Conservation (phyloP, 805 yeast species). For the Candida jianshihensis region DNA sequence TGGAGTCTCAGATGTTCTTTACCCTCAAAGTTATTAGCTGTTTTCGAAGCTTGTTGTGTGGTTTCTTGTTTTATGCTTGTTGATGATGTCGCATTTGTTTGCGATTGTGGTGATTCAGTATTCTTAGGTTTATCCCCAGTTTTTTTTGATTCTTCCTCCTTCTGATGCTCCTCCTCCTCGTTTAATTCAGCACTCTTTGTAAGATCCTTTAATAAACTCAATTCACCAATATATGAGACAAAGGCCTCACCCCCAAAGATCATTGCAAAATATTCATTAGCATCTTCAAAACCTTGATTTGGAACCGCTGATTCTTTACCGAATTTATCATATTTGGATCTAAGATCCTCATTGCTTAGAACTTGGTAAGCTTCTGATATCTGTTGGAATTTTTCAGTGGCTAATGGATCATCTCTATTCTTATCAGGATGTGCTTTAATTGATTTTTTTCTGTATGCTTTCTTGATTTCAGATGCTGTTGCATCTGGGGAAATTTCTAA, state of each 20-base stretch:
- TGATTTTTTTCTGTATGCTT: conserved; percentile 74
- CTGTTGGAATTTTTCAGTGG: conserved; percentile 62
- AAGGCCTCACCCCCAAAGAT: conserved; percentile 91
- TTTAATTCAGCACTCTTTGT: conserved; percentile 50
- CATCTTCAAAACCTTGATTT: conserved; percentile 65
- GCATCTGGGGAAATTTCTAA: conserved; percentile 54
- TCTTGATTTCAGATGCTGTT: conserved; percentile 60
- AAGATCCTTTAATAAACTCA: conserved; percentile 70
- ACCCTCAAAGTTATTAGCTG: neutral
- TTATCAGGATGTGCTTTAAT: conserved; percentile 76
- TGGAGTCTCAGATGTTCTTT: neutral
- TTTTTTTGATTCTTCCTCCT: conserved; percentile 4
- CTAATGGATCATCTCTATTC: conserved; percentile 68
- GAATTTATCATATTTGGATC: conserved; percentile 64
- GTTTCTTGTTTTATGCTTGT: too few relatives aligned
- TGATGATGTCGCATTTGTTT: neutral
- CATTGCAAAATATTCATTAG: conserved; percentile 60
- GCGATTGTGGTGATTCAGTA: neutral
- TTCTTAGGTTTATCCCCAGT: neutral
- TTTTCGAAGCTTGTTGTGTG: too few relatives aligned
- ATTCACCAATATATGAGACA: conserved; percentile 80
- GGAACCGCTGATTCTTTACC: conserved; percentile 72
- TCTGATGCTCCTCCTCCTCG: conserved; percentile 38
- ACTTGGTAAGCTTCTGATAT: conserved; percentile 73
- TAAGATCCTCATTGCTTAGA: conserved; percentile 53